phyloP scores from a whole-genome alignment of 306 rosid species.

The Prunus davidiana region DNA sequence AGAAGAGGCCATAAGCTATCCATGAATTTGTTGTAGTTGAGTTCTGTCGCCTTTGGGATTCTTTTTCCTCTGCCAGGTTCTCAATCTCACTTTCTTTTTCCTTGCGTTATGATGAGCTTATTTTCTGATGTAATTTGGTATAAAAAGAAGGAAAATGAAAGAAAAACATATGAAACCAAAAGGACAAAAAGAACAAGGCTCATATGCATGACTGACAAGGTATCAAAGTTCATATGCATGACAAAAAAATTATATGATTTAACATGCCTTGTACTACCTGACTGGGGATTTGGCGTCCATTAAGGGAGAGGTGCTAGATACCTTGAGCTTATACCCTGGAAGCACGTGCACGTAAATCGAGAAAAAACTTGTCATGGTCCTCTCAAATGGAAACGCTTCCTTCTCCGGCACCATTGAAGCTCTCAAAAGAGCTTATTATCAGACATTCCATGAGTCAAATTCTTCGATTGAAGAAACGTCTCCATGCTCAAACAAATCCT shows the following conservation, averaged over 20 bases:
- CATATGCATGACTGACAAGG: no score
- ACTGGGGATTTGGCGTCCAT: conserved; percentile 39
- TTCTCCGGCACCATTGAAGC: conserved; percentile 68
- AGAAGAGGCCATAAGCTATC: no score
- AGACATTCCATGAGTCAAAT: conserved; percentile 45
- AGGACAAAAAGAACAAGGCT: no score
- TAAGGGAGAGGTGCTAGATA: conserved; percentile 55
- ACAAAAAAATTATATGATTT: background rate
- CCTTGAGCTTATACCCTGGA: conserved; percentile 54
- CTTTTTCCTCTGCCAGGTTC: no score
- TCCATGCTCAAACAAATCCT: conserved; percentile 31
- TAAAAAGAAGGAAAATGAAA: no score
- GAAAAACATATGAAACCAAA: no score
- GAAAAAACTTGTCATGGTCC: conserved; percentile 58
- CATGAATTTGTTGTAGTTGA: no score
- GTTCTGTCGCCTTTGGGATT: no score
- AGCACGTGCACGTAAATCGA: conserved; percentile 67
- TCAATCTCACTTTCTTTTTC: no score
- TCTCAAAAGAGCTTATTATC: conserved; percentile 78
- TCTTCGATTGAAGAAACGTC: conserved; percentile 39
- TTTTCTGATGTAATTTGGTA: no score
- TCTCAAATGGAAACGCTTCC: conserved; percentile 39
- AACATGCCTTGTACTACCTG: conserved; percentile 38
- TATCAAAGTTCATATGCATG: no score
- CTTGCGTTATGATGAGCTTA: no score